These are phyloP conservation scores for Oenanthe sinensis DNA, from an alignment of 129 eudicot species.

Conservation along the genomic window DNA sequence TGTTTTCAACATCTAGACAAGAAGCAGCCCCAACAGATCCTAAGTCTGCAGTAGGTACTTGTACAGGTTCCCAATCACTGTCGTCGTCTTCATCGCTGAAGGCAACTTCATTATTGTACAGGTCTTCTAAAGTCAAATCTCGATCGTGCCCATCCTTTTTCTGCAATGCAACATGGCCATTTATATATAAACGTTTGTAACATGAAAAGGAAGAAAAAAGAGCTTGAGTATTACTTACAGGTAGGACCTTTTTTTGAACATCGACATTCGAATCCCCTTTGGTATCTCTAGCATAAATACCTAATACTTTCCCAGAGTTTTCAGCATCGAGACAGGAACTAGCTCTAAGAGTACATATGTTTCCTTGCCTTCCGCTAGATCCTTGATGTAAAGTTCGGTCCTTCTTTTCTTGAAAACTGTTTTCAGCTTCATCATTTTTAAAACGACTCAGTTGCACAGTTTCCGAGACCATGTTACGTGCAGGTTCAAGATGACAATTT, in stretches of 20 bases:
- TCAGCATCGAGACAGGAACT: slow-evolving; percentile 13
- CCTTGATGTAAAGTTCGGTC: slow-evolving; percentile 10
- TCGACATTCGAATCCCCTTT: slow-evolving; percentile 12
- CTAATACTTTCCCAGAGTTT: slow-evolving; percentile 14
- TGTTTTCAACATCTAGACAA: not conserved
- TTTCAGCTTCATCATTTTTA: slow-evolving; percentile 23
- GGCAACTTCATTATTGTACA: slow-evolving; percentile 43
- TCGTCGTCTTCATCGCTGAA: slow-evolving; percentile 66
- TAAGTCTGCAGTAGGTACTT: slow-evolving; percentile 18
- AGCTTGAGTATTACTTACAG: slow-evolving; percentile 6
- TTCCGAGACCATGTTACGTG: slow-evolving; percentile 20
- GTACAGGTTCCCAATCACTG: slow-evolving; percentile 89
- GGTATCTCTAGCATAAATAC: slow-evolving; percentile 12
- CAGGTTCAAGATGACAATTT: slow-evolving; percentile 16
- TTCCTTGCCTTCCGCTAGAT: slow-evolving; percentile 19
- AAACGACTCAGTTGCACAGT: slow-evolving; percentile 20
- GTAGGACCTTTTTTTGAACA: not conserved
- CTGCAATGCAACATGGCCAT: slow-evolving; percentile 32
- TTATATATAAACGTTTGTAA: not conserved
- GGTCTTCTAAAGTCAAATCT: slow-evolving; percentile 69
- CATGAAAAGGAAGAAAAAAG: not conserved
- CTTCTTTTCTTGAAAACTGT: slow-evolving; percentile 19
- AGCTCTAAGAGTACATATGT: slow-evolving; percentile 17
- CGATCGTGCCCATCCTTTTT: slow-evolving; percentile 30
- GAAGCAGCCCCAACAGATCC: not conserved